Percentiles rank a stretch among this genome's conserved stretches.
Conservation (phyloP, 2,329 filamentous ascomycete genomes). For the Paecilomyces formosus region DNA sequence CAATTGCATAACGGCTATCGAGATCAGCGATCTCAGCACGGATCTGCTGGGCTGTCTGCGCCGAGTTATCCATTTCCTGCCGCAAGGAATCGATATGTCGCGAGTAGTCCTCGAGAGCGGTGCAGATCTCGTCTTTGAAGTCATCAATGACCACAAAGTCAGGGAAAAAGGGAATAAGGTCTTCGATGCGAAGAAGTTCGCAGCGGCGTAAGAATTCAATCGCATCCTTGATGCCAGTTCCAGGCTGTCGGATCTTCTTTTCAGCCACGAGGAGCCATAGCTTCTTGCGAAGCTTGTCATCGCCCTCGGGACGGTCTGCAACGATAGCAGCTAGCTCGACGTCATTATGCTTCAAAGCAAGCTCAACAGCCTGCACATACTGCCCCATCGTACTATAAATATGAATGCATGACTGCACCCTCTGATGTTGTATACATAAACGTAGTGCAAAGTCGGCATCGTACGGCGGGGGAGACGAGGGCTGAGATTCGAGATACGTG, state of each 20-base stretch:
- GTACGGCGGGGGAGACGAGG: conserved; percentile 74
- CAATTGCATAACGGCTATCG: conserved; percentile 86
- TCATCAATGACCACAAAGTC: conserved; percentile 98
- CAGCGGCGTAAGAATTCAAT: conserved; percentile 91
- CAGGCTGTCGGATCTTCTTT: conserved; percentile 76
- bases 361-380: conserved; percentile 84
- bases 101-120: conserved; percentile 85
- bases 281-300: conserved; percentile 76
- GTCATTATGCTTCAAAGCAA: conserved; percentile 82
- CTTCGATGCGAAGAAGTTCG: conserved; percentile 87
- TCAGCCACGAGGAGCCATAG: conserved; percentile 93
- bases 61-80: conserved; percentile 91
- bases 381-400: conserved; percentile 97
- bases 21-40: conserved; percentile 79
- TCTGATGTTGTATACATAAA: conserved; percentile 87
- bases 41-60: conserved; percentile 82
- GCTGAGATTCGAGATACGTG: conserved; percentile 83
- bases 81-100: conserved; percentile 83
- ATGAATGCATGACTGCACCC: conserved; percentile 89
- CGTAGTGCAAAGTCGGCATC: conserved; percentile 95
- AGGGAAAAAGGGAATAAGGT: conserved; percentile 95
- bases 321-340: conserved; percentile 85
- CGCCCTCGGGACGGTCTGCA: conserved; percentile 72
- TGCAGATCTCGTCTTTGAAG: conserved; percentile 97
- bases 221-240: conserved; percentile 80